Conservation (phyloP, 495 filamentous ascomycete species). For the Clavariopsis aquatica region DNA sequence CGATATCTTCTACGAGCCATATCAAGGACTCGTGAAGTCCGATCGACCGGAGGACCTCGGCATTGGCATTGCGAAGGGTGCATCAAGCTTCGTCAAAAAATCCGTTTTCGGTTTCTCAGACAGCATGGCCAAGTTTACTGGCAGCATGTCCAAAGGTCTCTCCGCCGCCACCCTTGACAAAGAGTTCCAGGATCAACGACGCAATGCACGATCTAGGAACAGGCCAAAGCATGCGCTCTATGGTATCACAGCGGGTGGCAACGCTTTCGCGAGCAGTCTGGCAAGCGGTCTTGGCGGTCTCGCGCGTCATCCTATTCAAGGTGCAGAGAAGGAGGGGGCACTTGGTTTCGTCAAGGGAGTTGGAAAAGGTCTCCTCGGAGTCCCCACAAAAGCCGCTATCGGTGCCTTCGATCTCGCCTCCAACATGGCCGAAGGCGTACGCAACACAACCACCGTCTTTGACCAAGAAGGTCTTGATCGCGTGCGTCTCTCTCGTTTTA, state of each 20-base stretch:
- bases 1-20: slow-evolving; percentile 98
- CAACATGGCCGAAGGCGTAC: slow-evolving; percentile 93
- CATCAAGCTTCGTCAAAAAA: slow-evolving; percentile 96
- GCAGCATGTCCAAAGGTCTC: slow-evolving; percentile 93
- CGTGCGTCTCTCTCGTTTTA: slow-evolving; percentile 86
- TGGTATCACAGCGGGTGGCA: slow-evolving; percentile 92
- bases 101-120: slow-evolving; percentile 96
- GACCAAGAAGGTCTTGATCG: slow-evolving; percentile 92
- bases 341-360: slow-evolving; percentile 96
- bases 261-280: slow-evolving; percentile 88
- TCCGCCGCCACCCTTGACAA: slow-evolving; percentile 95
- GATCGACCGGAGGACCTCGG: slow-evolving; percentile 93
- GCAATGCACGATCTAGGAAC: slow-evolving; percentile 90
- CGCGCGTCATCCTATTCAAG: slow-evolving; percentile 88
- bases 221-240: slow-evolving; percentile 95
- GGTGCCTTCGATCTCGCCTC: slow-evolving; percentile 96
- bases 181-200: slow-evolving; percentile 93
- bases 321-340: slow-evolving; percentile 91
- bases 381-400: slow-evolving; percentile 94
- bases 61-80: slow-evolving; percentile 91
- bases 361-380: slow-evolving; percentile 87
- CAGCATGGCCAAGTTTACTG: slow-evolving; percentile 93
- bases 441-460: slow-evolving; percentile 98
- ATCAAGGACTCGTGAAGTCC: slow-evolving; percentile 95
- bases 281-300: slow-evolving; percentile 91